Percentiles rank a stretch among this genome's conserved stretches.
Evolutionary conservation across 2,329 filamentous ascomycete species (phyloP).

Genomic region (Ascosphaera apis): DNA sequence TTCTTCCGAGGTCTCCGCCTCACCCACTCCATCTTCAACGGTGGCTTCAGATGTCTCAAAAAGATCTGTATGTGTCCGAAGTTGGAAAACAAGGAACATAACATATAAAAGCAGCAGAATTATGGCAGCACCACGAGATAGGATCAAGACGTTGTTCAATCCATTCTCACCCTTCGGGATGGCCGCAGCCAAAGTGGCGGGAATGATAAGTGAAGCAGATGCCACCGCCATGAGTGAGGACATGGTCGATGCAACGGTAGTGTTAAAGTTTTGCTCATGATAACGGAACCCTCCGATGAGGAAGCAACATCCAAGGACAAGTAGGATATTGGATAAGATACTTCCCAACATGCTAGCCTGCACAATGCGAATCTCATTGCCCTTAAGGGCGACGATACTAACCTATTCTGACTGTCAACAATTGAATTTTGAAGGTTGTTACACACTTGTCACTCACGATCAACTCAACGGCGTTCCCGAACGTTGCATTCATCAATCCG

Average conservation of each 20-base stretch:
- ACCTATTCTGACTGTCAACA: slow-evolving; percentile 30
- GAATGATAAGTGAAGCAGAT: slow-evolving; percentile 56
- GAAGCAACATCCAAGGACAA: slow-evolving; percentile 67
- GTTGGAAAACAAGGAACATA: slow-evolving; percentile 56
- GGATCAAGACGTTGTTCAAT: slow-evolving; percentile 37
- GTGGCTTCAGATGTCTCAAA: slow-evolving; percentile 30
- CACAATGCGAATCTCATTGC: slow-evolving; percentile 83
- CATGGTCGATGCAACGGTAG: slow-evolving; percentile 28
- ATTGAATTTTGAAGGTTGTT: slow-evolving; percentile 1
- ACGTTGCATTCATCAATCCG: slow-evolving; percentile 41
- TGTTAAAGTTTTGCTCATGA: slow-evolving; percentile 40
- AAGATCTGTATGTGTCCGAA: slow-evolving; percentile 48
- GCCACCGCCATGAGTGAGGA: slow-evolving; percentile 52
- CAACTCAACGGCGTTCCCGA: slow-evolving; percentile 42
- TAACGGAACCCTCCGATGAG: slow-evolving; percentile 48
- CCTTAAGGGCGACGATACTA: slow-evolving; percentile 69
- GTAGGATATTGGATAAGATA: slow-evolving; percentile 79
- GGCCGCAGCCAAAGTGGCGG: slow-evolving; percentile 49
- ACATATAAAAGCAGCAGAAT: slow-evolving; percentile 54
- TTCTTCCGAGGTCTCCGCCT: slow-evolving; percentile 17
- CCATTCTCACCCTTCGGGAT: slow-evolving; percentile 16
- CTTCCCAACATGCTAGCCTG: slow-evolving; percentile 94
- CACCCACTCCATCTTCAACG: slow-evolving; percentile 9
- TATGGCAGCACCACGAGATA: slow-evolving; percentile 54
- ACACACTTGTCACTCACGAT: slow-evolving; percentile 49